Evolutionary conservation across 257 asterid genomes (phyloP), one percentile per base, ranked within the genome.

Genomic region (Nicotiana attenuata): DNA sequence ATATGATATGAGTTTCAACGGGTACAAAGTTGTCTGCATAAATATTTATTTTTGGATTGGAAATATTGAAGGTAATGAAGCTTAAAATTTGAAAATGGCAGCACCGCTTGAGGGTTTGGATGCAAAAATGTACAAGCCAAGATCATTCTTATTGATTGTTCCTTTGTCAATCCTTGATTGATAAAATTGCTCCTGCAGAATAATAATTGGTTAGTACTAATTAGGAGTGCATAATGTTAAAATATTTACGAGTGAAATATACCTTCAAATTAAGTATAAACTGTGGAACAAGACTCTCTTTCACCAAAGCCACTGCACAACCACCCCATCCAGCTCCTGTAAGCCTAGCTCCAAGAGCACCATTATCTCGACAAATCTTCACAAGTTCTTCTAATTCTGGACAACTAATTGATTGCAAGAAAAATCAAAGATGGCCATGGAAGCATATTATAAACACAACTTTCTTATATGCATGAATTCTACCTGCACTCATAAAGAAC

Each of bases 311-410:
- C 38, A 96, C 99, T 0, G 94, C 93, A 86, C 99, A 96, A 38
- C 98, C 99, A 66, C 99, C 99, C 99, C 99, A 96, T 82, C 99
- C 98, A 5, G 99, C 99, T 77, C 99, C 98, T 0, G 99, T 96
- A 14, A 96, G 98, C 89, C 98, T 92, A 3, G 98, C 97, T 68
- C 99, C 99, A 0, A 96, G 90, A 56, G 98, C 98, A 76, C 97
- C 97, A 71, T 96, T 94, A 35, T 91, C 92, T 3, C 94, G 91
- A 68, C 90, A 89, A 65, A 82, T 77, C 85, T 90, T 89, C 19
- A 93, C 97, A 17, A 94, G 98, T 88, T 96, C 98, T 87, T 96
- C 98, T 85, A 96, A 84, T 89, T 96, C 99, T 0, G 97, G 97
- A 59, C 98, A 93, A 87, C 99, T 92, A 85, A 80, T 41, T 41